Evolutionary conservation across 495 filamentous ascomycete species (phyloP).

Genomic region (Hapsidospora chrysogenum): DNA sequence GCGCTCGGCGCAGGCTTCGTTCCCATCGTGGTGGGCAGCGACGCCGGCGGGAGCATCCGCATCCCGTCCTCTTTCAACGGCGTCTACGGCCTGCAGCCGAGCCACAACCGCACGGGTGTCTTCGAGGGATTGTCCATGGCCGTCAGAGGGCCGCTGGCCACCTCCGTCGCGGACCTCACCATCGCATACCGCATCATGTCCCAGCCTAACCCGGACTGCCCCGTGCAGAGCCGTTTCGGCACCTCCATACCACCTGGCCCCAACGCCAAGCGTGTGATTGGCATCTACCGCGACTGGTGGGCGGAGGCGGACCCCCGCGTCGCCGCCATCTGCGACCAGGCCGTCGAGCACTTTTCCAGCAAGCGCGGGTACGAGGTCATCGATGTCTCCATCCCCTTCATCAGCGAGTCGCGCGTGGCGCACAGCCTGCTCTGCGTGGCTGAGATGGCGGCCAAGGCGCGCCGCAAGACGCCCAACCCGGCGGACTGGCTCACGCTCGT

Average conservation of each 20-base stretch:
- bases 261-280: constrained; percentile 34
- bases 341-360: constrained; percentile 42
- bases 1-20: constrained; percentile 59
- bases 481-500: constrained; percentile 20
- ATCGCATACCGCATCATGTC: constrained; percentile 64
- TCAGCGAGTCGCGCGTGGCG: constrained; percentile 58
- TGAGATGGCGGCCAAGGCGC: constrained; percentile 35
- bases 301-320: constrained; percentile 48
- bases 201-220: constrained; percentile 41
- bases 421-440: constrained; percentile 70
- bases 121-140: constrained; percentile 40
- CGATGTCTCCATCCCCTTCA: constrained; percentile 57
- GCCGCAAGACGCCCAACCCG: constrained; percentile 9
- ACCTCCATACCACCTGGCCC: constrained; percentile 24
- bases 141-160: constrained; percentile 61
- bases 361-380: constrained; percentile 47
- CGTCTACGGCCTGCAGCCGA: constrained; percentile 75
- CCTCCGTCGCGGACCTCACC: constrained; percentile 66
- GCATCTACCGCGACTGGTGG: constrained; percentile 64
- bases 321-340: constrained; percentile 36
- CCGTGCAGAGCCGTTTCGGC: constrained; percentile 18
- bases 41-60: constrained; percentile 76
- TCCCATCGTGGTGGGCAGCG: constrained; percentile 68
- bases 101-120: constrained; percentile 47
- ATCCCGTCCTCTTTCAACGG: constrained; percentile 75